Evolutionary conservation across 2,329 filamentous ascomycete genomes (phyloP).

Genomic region (Xylaria sp.): DNA sequence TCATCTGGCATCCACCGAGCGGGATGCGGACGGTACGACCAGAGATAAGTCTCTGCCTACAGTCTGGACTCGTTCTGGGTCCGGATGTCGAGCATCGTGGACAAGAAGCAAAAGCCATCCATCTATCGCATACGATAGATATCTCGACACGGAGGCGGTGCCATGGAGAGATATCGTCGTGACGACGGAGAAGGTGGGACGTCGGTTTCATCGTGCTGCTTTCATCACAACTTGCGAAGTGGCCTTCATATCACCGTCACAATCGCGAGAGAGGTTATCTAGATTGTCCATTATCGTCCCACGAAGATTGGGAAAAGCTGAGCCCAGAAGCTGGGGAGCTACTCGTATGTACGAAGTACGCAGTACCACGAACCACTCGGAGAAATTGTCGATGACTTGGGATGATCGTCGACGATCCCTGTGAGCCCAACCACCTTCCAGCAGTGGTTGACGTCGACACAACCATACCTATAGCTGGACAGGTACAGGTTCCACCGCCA

Average conservation of each 20-base stretch:
- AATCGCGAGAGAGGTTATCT: neutral
- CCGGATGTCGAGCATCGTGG: neutral
- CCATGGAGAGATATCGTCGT: too few relatives aligned
- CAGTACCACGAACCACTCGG: constrained; percentile 10
- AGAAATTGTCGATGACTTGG: constrained; percentile 14
- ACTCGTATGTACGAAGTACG: neutral
- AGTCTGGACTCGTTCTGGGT: neutral
- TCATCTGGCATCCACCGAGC: constrained; percentile 7
- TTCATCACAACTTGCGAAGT: constrained; percentile 6
- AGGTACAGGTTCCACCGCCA: constrained; percentile 1
- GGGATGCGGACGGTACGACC: neutral
- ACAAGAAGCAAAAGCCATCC: neutral
- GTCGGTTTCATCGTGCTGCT: constrained; percentile 1
- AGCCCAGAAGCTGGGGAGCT: neutral
- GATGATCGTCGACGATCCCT: constrained; percentile 8
- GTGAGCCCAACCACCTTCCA: constrained; percentile 6
- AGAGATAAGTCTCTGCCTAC: neutral
- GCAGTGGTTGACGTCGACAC: neutral
- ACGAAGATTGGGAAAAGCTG: constrained; percentile 6
- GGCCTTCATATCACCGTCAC: neutral
- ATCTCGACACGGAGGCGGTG: too few relatives aligned
- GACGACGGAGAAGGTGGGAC: too few relatives aligned
- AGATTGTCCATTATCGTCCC: neutral
- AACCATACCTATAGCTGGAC: constrained; percentile 8
- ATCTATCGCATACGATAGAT: too few relatives aligned